phyloP scores from a whole-genome alignment of 2,329 filamentous ascomycete species.

The Stylonectria norvegica region DNA sequence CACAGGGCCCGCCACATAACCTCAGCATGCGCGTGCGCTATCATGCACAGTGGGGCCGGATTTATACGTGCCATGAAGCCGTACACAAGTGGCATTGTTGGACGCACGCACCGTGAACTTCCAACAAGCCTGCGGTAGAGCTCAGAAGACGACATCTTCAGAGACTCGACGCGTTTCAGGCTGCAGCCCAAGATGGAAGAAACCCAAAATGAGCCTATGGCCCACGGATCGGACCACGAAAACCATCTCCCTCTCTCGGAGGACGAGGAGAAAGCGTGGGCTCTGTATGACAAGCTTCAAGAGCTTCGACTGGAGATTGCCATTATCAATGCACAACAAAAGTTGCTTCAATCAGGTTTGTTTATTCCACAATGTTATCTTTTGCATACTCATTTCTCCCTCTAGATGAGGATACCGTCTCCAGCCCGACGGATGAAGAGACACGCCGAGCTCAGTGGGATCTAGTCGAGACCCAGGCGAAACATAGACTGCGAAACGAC shows the following conservation, averaged over 20 bases:
- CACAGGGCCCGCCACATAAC: slow-evolving; percentile 15
- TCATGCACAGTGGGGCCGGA: slow-evolving; percentile 1
- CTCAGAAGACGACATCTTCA: background rate
- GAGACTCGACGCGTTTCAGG: background rate
- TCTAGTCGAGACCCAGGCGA: slow-evolving; percentile 66
- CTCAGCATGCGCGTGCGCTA: slow-evolving; percentile 14
- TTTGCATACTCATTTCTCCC: no score
- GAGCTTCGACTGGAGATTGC: slow-evolving; percentile 70
- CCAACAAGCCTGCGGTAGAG: no score
- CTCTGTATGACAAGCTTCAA: slow-evolving; percentile 68
- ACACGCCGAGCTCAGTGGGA: slow-evolving; percentile 59
- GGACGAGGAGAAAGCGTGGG: slow-evolving; percentile 62
- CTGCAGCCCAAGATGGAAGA: slow-evolving; percentile 24
- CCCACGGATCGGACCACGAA: slow-evolving; percentile 32
- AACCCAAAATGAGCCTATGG: slow-evolving; percentile 28
- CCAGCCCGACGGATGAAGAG: slow-evolving; percentile 45
- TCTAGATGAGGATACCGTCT: slow-evolving; percentile 16
- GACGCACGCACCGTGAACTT: no score
- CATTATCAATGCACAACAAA: slow-evolving; percentile 55
- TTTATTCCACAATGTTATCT: background rate
- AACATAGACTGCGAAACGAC: slow-evolving; percentile 66
- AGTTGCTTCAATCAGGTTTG: slow-evolving; percentile 36
- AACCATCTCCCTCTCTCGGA: slow-evolving; percentile 55
- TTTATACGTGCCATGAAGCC: slow-evolving; percentile 1
- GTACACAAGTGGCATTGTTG: no score